Percentiles rank a stretch among this genome's conserved stretches.
phyloP scores from a whole-genome alignment of 148 eudicot genomes.

The Spergularia bocconei region DNA sequence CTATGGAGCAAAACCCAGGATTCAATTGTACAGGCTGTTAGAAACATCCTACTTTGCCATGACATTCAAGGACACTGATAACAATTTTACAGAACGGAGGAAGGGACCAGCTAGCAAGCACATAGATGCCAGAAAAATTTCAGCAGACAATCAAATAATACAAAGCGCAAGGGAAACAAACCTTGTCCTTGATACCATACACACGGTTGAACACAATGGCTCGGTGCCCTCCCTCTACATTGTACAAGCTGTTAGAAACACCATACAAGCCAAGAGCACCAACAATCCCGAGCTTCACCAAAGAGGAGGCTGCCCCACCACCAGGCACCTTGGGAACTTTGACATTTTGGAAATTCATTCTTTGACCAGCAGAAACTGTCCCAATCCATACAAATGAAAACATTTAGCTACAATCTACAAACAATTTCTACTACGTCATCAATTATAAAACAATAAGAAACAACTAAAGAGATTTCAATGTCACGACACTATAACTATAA shows the following conservation, averaged over 20 bases:
- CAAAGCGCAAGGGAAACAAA: slow-evolving; percentile 21
- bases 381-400: not conserved
- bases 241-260: slow-evolving; percentile 72
- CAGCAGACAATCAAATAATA: not conserved
- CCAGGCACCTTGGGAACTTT: slow-evolving; percentile 84
- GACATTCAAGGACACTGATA: not conserved
- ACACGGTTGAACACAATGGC: slow-evolving; percentile 93
- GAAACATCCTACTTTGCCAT: not conserved
- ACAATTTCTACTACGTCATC: not conserved
- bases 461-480: not conserved
- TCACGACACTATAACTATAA: too few species aligned
- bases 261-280: slow-evolving; percentile 71
- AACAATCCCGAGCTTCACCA: slow-evolving; percentile 59
- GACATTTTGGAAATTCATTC: slow-evolving; percentile 77
- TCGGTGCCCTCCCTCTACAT: slow-evolving; percentile 91
- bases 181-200: slow-evolving; percentile 87
- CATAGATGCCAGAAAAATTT: not conserved
- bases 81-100: not conserved
- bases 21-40: not conserved
- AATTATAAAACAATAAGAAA: too few species aligned
- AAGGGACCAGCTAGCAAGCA: not conserved
- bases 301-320: slow-evolving; percentile 70
- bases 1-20: not conserved
- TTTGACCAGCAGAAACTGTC: slow-evolving; percentile 24
- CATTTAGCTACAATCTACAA: not conserved